Evolutionary conservation across 2,329 filamentous ascomycete genomes (phyloP).

Genomic region (Emmonsia crescens): DNA sequence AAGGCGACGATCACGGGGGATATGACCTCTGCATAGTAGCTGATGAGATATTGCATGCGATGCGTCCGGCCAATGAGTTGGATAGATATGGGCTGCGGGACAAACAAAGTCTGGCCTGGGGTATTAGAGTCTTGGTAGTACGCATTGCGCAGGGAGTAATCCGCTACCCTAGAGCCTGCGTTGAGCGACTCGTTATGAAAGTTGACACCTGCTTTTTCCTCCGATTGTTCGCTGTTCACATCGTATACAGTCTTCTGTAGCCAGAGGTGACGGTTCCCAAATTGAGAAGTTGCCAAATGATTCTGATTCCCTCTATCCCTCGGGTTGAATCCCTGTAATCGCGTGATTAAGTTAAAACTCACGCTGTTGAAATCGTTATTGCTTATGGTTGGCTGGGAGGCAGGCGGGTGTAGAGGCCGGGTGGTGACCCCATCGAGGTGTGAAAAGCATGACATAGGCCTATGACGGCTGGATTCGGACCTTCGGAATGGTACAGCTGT

Average conservation of each 20-base stretch:
- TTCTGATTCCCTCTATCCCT: neutral
- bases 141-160: neutral
- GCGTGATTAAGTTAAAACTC: neutral
- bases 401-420: neutral
- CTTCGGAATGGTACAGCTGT: neutral
- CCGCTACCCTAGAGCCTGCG: neutral
- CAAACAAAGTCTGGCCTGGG: conserved; percentile 6
- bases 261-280: neutral
- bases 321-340: neutral
- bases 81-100: conserved; percentile 27
- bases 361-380: neutral
- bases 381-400: neutral
- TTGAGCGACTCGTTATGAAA: neutral
- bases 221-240: neutral
- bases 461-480: neutral
- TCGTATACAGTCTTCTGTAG: neutral
- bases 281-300: neutral
- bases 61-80: conserved; percentile 53
- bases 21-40: conserved; percentile 89
- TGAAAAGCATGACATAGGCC: neutral
- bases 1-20: conserved; percentile 86
- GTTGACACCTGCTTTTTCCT: neutral
- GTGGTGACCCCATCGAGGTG: neutral
- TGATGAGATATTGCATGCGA: conserved; percentile 78
- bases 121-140: neutral